Base-by-base conservation (phyloP, 2,329 filamentous ascomycete species). In the Fusarium udum region DNA sequence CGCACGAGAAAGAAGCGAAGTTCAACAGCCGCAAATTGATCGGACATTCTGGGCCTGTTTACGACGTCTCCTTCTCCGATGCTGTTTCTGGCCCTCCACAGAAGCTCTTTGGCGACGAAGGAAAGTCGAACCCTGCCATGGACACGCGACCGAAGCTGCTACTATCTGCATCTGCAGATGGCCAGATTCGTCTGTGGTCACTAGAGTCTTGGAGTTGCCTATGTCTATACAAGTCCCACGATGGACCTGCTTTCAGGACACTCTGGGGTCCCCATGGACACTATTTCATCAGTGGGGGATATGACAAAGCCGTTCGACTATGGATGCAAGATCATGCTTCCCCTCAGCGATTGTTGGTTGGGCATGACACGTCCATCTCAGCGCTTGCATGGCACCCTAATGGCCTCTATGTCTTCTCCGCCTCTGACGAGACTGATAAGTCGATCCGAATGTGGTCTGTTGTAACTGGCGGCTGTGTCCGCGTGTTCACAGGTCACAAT, bases 381-480 rank as follows among this genome's bases (percentile, higher is more conserved):
- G 91, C 92, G 48, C 87, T 98, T n/a, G 88, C 93, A 20, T 99
- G 96, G 91, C 96, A 99, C 78, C 94, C 95, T 1, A 99, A 99
- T 80, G 94, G 94, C 24, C 90, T 93, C 11, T 99, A 98, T 77
- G 86, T 98, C 49, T 98, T 99, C 82, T 98, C 96, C 0, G 95
- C 93, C 7, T 97, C 94, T 18, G 93, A 93, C 74, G 95, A 91
- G 79, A 89, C 87, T 12, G 90, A 99, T 82, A 95, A 95, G 82
- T 96, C 95, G 1, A 93, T 98, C 39, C 92, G 96, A 36, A 98
- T 99, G 95, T 99, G 96, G 96, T 92, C 95, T 15, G 90, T 98
- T n/a, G 89, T 91, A 16, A 95, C 92, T 14, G 96, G 96, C 34
- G 91, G 92, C 70, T 94, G 95, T 40, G 93, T 98, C 10, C 92